Percentiles rank a stretch among this genome's conserved stretches.
These are phyloP conservation scores for Aspergillus novoparasiticus DNA, from an alignment of 2,329 filamentous ascomycete species.

Conservation along the genomic window DNA sequence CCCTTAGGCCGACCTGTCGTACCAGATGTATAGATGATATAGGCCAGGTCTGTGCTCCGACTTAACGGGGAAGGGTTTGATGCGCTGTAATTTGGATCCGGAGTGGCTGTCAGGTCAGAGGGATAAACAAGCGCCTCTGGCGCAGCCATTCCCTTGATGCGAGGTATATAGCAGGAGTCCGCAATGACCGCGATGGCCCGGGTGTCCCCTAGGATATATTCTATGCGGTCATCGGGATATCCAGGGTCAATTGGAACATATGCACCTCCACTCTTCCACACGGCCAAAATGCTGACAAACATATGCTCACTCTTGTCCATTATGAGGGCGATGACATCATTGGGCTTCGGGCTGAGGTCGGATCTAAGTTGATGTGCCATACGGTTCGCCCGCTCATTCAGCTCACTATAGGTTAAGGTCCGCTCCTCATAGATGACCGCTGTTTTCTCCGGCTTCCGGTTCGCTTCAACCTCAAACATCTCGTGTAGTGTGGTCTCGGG, in stretches of 20 bases:
- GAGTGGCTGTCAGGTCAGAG: neutral
- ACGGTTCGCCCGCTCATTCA: neutral
- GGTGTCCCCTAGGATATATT: neutral
- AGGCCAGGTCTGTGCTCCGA: neutral
- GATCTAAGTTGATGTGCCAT: neutral
- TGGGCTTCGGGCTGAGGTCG: neutral
- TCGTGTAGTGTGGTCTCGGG: neutral
- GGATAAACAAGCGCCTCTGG: neutral
- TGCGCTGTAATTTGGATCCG: neutral
- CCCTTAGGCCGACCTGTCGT: neutral
- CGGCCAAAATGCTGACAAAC: neutral
- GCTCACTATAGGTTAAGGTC: neutral
- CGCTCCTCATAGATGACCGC: neutral
- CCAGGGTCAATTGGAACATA: neutral
- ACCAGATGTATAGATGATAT: neutral
- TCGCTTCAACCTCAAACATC: neutral
- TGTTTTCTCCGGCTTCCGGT: neutral
- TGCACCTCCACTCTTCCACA: neutral
- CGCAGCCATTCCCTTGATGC: neutral
- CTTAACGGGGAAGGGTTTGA: neutral
- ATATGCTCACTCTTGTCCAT: neutral
- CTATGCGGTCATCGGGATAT: neutral
- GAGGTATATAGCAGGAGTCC: neutral
- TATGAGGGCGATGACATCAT: neutral
- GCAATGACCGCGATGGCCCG: neutral